phyloP scores from a whole-genome alignment of 1,284 basidiomycete species.

The Cryptococcus sp. region DNA sequence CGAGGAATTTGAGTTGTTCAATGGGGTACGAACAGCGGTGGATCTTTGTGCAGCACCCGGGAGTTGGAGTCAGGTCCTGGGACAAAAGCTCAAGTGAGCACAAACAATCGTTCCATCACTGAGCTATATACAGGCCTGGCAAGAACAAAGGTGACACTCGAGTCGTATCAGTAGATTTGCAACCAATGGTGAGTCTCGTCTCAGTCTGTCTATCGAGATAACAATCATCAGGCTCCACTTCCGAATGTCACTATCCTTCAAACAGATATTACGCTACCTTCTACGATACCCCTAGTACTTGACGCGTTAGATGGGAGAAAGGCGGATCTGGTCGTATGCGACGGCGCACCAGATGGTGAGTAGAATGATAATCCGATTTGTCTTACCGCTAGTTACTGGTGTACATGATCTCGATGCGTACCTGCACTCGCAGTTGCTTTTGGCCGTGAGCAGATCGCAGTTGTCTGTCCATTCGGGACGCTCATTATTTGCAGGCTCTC shows the following conservation, averaged over 20 bases:
- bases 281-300: constrained; percentile 52
- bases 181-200: constrained; percentile 52
- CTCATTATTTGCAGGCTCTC: constrained; percentile 43
- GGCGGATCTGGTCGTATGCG: constrained; percentile 56
- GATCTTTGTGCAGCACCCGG: constrained; percentile 58
- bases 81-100: constrained; percentile 42
- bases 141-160: constrained; percentile 15
- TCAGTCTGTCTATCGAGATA: background rate
- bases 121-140: constrained; percentile 5
- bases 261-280: constrained; percentile 55
- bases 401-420: constrained; percentile 57
- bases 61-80: constrained; percentile 46
- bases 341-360: constrained; percentile 56
- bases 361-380: background rate
- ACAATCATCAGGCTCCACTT: constrained; percentile 48
- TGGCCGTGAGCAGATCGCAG: constrained; percentile 45
- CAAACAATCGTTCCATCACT: background rate
- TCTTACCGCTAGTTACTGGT: constrained; percentile 51
- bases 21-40: constrained; percentile 49
- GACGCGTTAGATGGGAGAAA: constrained; percentile 50
- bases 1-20: constrained; percentile 54
- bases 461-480: background rate
- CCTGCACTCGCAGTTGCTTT: constrained; percentile 55
- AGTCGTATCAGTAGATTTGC: constrained; percentile 56
- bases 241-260: constrained; percentile 53